Percentiles rank a stretch among this genome's conserved stretches.
Evolutionary conservation across 345 rosid genomes (phyloP).

Genomic region (Diplotaxis tenuifolia): DNA sequence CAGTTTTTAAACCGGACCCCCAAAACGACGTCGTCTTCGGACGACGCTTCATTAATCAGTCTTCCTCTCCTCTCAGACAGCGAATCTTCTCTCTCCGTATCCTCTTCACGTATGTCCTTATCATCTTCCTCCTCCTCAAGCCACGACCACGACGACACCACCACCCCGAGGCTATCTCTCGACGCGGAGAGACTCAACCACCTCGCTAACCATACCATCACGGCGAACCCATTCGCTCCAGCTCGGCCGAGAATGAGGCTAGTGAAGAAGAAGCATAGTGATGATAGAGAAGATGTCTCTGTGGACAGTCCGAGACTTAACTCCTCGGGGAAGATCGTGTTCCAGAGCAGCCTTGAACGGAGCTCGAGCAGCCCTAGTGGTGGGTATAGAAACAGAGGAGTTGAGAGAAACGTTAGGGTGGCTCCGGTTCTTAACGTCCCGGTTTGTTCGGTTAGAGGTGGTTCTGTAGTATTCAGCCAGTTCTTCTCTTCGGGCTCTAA

Average conservation of each 20-base stretch:
- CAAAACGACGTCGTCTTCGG: constrained; percentile 42
- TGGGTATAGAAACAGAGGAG: constrained; percentile 59
- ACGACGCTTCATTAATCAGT: constrained; percentile 45
- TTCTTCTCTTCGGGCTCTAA: constrained; percentile 44
- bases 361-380: constrained; percentile 98
- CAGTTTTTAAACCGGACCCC: constrained; percentile 68
- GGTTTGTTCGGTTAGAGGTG: constrained; percentile 53
- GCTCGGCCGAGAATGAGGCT: constrained; percentile 62
- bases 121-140: constrained; percentile 87
- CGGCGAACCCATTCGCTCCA: constrained; percentile 61
- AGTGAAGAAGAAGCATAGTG: too few species aligned
- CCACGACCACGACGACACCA: constrained; percentile 74
- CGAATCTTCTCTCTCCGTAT: constrained; percentile 63
- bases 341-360: constrained; percentile 78
- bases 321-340: constrained; percentile 90
- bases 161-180: constrained; percentile 63
- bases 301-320: constrained; percentile 92
- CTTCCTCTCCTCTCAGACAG: constrained; percentile 65
- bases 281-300: too few species aligned
- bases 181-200: constrained; percentile 68
- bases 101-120: constrained; percentile 77
- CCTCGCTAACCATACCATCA: constrained; percentile 23
- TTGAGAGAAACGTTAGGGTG: constrained; percentile 81
- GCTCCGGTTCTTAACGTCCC: constrained; percentile 74
- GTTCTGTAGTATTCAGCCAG: constrained; percentile 57